Evolutionary conservation across 164 flowering plant species (phyloP).

Genomic region (Protea cynaroides): DNA sequence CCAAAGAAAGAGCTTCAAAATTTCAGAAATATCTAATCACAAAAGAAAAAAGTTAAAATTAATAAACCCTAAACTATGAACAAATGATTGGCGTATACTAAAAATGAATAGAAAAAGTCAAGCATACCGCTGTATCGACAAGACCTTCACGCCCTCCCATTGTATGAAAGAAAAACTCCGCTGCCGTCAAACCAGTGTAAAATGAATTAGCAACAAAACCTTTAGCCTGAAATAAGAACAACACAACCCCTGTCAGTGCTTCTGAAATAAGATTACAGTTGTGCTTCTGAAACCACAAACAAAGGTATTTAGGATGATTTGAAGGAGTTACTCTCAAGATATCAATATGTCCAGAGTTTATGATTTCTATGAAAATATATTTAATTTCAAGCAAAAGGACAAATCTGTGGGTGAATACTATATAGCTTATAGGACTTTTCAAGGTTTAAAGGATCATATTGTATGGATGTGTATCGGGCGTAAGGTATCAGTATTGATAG

Average conservation of each 20-base stretch:
- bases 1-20: too few species aligned
- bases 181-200: slow-evolving; percentile 82
- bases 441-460: too few species aligned
- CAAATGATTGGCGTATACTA: neutral
- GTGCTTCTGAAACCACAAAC: too few species aligned
- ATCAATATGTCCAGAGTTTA: too few species aligned
- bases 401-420: too few species aligned
- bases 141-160: slow-evolving; percentile 99
- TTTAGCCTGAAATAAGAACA: slow-evolving; percentile 71
- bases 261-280: neutral
- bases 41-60: neutral
- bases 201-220: slow-evolving; percentile 98
- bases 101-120: neutral
- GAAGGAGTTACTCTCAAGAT: too few species aligned
- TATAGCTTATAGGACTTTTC: too few species aligned
- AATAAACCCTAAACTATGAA: neutral
- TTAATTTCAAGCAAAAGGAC: too few species aligned
- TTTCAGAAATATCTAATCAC: neutral
- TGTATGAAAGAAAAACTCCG: slow-evolving; percentile 97
- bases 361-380: too few species aligned
- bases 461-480: too few species aligned
- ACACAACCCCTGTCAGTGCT: neutral
- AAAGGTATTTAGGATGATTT: too few species aligned
- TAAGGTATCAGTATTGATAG: too few species aligned
- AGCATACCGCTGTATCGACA: slow-evolving; percentile 92